Evolutionary conservation across 768 basidiomycete genomes (phyloP).

Genomic region (Calocera cornea): DNA sequence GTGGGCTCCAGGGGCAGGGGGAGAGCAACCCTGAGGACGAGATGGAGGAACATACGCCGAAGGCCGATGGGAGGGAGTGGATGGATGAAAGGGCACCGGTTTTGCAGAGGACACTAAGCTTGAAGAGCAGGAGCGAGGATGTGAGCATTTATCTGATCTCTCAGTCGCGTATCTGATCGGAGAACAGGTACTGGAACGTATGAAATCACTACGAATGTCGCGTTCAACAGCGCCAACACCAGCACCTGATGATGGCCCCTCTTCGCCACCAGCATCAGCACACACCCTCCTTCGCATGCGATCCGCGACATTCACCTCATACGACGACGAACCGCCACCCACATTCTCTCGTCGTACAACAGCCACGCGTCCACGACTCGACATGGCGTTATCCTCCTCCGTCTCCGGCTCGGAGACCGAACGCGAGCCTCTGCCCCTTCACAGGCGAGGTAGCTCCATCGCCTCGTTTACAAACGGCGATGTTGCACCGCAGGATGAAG

Average conservation of each 20-base stretch:
- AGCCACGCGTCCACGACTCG: neutral
- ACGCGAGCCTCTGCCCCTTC: neutral
- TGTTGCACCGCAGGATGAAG: neutral
- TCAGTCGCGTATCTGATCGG: neutral
- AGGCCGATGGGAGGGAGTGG: neutral
- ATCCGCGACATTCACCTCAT: neutral
- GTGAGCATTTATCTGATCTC: neutral
- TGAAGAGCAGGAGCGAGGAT: neutral
- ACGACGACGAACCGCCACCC: neutral
- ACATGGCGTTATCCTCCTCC: neutral
- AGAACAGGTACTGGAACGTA: neutral
- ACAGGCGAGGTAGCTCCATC: neutral
- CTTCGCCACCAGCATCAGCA: neutral
- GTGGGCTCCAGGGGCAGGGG: neutral
- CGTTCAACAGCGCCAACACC: neutral
- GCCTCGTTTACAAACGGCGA: neutral
- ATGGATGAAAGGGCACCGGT: neutral
- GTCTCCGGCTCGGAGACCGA: neutral
- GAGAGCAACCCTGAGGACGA: neutral
- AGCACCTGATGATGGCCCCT: neutral
- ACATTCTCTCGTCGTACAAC: neutral
- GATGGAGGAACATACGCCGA: conserved; percentile 2
- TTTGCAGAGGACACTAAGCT: neutral
- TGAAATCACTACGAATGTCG: neutral
- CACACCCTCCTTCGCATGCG: neutral